A percentile compares a stretch with the other conserved stretches of the same genome.
phyloP scores from a whole-genome alignment of 2,329 filamentous ascomycete genomes.

The Epichloe sp. region DNA sequence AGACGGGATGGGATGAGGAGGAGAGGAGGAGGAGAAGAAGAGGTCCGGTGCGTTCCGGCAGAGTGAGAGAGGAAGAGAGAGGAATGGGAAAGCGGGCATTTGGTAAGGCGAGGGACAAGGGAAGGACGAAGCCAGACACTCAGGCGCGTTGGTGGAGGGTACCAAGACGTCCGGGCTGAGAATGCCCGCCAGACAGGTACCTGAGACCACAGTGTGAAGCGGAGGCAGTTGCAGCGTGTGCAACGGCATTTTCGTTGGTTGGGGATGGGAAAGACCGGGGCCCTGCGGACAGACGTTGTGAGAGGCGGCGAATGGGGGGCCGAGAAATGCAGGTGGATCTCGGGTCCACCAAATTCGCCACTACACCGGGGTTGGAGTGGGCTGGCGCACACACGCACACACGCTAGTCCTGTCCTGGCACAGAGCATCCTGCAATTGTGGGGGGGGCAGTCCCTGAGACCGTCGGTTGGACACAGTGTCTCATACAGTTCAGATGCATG shows the following conservation, averaged over 20 bases:
- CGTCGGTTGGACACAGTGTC: constrained; percentile 1
- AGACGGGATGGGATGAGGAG: background rate
- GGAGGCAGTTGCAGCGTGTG: constrained; percentile 5
- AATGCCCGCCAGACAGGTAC: background rate
- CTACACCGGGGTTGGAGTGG: constrained; percentile 20
- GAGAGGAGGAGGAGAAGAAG: background rate
- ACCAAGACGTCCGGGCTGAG: background rate
- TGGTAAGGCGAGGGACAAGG: constrained; percentile 1
- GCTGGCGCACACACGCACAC: constrained; percentile 8
- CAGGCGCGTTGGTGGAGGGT: background rate
- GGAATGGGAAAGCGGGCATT: constrained; percentile 4
- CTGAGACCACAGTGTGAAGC: background rate
- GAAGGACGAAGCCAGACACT: background rate
- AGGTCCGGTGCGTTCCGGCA: background rate
- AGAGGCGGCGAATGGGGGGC: constrained; percentile 18
- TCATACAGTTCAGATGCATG: background rate
- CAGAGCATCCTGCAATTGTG: constrained; percentile 14
- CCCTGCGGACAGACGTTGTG: constrained; percentile 1
- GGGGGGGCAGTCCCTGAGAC: constrained; percentile 8
- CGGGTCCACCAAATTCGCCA: constrained; percentile 15
- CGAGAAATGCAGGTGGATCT: constrained; percentile 1
- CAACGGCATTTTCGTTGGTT: constrained; percentile 19
- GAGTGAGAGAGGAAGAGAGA: background rate
- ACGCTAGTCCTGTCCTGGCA: constrained; percentile 8
- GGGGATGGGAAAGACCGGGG: constrained; percentile 9